Base-by-base conservation (phyloP, 148 eudicot genomes). In the Gaultheria prostrata region DNA sequence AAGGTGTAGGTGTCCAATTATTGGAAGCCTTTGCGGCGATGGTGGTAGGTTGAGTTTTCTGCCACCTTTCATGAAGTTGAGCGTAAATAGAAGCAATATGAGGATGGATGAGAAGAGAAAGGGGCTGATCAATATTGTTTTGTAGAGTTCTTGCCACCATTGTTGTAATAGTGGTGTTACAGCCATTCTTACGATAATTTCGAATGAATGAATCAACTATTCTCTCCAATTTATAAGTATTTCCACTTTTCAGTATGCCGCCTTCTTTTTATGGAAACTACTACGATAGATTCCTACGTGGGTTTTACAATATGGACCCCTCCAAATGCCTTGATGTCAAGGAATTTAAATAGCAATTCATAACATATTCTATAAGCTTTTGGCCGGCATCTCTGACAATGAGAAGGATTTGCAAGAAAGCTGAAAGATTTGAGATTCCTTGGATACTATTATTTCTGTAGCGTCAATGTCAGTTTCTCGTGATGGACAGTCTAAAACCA, bases 271-370 rank as follows among this genome's bases (percentile, higher is more conserved):
- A 8, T 2, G 14, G n/a, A 57, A 20, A 57, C 21, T 4, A 0
- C 15, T 50, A 13, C 14, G 14, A 50, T 86, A 71, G 30, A 72
- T 89, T 74, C 93, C 94, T 0, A 51, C 0, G 14, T 88, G 91
- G 90, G 87, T 92, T 70, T 86, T 51, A 51, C 5, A 4, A 2
- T 48, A n/a, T n/a, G n/a, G n/a, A n/a, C n/a, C n/a, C n/a, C n/a
- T n/a, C n/a, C n/a, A 48, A 51, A 12, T 4, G 18, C 15, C 54
- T 51, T 51, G 17, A 51, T 12, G 4, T 51, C 54, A 2, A 12
- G 15, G 17, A 51, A 51, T 51, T 51, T 51, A 14, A 12, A 51
- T 51, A 3, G 54, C 14, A 49, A 51, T 51, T 51, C 2, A 15
- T 51, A 51, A 0, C 54, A 51, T 14, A 0, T 39, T 39, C 43